These are phyloP conservation scores for Digitaria exilis DNA, from an alignment of 202 grass and related monocot genomes.

Conservation along the genomic window DNA sequence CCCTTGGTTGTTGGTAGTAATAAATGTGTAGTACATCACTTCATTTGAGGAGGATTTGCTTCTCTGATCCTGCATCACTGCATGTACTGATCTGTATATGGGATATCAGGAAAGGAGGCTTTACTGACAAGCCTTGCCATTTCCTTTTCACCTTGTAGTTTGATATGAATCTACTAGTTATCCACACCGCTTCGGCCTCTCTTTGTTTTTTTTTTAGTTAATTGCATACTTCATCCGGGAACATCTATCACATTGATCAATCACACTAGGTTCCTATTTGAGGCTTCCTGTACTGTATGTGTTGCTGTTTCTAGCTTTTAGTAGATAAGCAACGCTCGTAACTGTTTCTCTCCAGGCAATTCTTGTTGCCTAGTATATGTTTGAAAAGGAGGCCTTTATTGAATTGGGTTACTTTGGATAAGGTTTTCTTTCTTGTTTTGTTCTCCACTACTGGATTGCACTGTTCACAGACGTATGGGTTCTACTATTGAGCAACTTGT, in stretches of 20 bases:
- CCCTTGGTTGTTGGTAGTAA: background rate
- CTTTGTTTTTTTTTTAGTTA: background rate
- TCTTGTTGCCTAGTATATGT: slow-evolving; percentile 8
- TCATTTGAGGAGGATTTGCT: background rate
- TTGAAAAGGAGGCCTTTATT: slow-evolving; percentile 29
- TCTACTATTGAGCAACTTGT: background rate
- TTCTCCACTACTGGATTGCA: slow-evolving; percentile 35
- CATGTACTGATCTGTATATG: background rate
- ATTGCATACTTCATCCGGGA: slow-evolving; percentile 7
- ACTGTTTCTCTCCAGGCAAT: background rate
- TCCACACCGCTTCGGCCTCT: background rate
- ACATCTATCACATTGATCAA: background rate
- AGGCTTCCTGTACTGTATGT: background rate
- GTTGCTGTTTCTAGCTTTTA: slow-evolving; percentile 10
- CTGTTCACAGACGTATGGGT: background rate
- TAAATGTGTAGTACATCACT: background rate
- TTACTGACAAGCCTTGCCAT: background rate
- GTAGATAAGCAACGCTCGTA: slow-evolving; percentile 40
- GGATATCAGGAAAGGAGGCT: no score
- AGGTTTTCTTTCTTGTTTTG: slow-evolving; percentile 45
- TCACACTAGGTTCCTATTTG: slow-evolving; percentile 10
- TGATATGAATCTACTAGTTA: background rate
- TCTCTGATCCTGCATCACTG: background rate
- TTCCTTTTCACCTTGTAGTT: background rate
- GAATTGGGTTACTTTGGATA: slow-evolving; percentile 37